Conservation (phyloP, 2,329 filamentous ascomycete genomes). For the Metarhizium rileyi region DNA sequence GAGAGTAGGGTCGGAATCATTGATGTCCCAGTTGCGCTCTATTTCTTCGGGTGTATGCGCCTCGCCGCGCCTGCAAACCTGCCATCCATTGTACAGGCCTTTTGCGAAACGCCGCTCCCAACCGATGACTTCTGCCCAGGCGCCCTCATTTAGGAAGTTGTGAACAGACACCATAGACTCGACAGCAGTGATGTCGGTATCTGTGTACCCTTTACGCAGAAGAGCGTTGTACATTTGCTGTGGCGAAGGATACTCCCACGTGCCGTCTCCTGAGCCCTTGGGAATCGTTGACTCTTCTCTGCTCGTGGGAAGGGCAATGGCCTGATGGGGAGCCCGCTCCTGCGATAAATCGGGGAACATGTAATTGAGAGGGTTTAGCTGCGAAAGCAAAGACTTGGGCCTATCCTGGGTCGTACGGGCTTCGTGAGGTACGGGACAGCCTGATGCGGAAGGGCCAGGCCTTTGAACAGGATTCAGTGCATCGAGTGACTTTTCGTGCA, state of each 20-base stretch:
- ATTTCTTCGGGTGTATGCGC: constrained; percentile 40
- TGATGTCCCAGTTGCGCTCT: constrained; percentile 42
- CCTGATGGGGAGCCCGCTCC: constrained; percentile 63
- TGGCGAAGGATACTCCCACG: constrained; percentile 96
- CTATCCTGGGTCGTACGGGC: constrained; percentile 20
- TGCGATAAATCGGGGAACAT: constrained; percentile 89
- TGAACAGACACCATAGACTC: constrained; percentile 97
- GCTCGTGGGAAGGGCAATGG: constrained; percentile 61
- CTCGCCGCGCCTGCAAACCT: constrained; percentile 65
- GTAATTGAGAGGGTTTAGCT: constrained; percentile 71
- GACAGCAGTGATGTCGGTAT: constrained; percentile 86
- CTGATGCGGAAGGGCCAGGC: constrained; percentile 21
- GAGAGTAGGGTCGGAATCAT: constrained; percentile 57
- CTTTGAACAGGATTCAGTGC: constrained; percentile 29
- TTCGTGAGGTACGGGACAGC: constrained; percentile 38
- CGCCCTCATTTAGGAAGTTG: constrained; percentile 96
- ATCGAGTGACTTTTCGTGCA: constrained; percentile 45
- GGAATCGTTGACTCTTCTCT: constrained; percentile 87
- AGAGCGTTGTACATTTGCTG: constrained; percentile 99
- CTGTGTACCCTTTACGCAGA: constrained; percentile 87
- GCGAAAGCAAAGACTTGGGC: constrained; percentile 40
- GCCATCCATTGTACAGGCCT: constrained; percentile 64
- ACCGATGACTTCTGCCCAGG: constrained; percentile 87
- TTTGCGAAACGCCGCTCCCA: constrained; percentile 83
- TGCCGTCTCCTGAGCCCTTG: constrained; percentile 65